Evolutionary conservation across 2,329 filamentous ascomycete genomes (phyloP).

Genomic region (Beauveria sp.): DNA sequence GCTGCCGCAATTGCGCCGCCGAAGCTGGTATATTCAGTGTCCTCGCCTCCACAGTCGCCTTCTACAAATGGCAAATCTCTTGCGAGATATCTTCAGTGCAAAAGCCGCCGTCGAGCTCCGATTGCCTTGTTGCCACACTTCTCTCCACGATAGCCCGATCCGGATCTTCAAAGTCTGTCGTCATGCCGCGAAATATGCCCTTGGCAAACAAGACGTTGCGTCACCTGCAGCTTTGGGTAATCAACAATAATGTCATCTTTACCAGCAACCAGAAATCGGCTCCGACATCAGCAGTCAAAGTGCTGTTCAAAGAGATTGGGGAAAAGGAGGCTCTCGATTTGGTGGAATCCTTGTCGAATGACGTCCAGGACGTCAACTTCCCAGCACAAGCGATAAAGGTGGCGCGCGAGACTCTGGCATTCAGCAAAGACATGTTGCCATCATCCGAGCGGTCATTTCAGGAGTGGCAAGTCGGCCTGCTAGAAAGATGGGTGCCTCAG

Average conservation of each 20-base stretch:
- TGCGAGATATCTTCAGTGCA: conserved; percentile 25
- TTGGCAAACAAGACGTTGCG: conserved; percentile 1
- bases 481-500: conserved; percentile 34
- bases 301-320: conserved; percentile 41
- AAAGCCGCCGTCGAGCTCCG: conserved; percentile 31
- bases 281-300: conserved; percentile 39
- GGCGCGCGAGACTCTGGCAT: conserved; percentile 35
- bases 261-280: conserved; percentile 26
- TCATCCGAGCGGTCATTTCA: conserved; percentile 47
- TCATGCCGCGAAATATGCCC: conserved; percentile 29
- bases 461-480: conserved; percentile 60
- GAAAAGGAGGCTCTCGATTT: conserved; percentile 38
- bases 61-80: conserved; percentile 53
- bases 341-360: conserved; percentile 43
- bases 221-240: conserved; percentile 45
- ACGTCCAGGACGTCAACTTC: conserved; percentile 52
- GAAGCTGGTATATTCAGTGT: conserved; percentile 42
- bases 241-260: conserved; percentile 48
- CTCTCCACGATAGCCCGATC: conserved; percentile 47
- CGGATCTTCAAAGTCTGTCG: conserved; percentile 48
- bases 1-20: conserved; percentile 37
- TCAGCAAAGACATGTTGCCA: conserved; percentile 47
- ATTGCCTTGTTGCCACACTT: conserved; percentile 47
- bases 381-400: conserved; percentile 41
- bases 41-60: conserved; percentile 36